Evolutionary conservation across 106 monocot species (phyloP).

Genomic region (Cymbidium sinense): DNA sequence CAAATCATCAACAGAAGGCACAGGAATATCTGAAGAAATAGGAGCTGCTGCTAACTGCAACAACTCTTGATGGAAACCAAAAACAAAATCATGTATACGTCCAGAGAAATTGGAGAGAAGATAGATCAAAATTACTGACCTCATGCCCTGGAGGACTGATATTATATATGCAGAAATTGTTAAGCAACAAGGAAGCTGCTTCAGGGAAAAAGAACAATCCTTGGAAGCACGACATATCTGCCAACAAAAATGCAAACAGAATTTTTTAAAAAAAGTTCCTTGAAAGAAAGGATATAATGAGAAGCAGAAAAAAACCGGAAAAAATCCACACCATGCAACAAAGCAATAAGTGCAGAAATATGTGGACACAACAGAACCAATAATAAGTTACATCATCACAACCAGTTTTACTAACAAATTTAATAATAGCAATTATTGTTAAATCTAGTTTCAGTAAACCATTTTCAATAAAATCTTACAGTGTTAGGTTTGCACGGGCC

Average conservation of each 20-base stretch:
- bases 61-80: constrained; percentile 41
- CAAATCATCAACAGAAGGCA: constrained; percentile 76
- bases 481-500: too few species aligned
- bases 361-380: too few species aligned
- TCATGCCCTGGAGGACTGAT: constrained; percentile 84
- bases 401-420: too few species aligned
- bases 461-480: too few species aligned
- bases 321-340: too few species aligned
- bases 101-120: background rate
- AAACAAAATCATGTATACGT: constrained; percentile 2
- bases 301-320: too few species aligned
- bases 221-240: constrained; percentile 88
- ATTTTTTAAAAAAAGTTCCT: background rate
- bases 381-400: too few species aligned
- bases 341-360: too few species aligned
- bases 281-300: background rate
- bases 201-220: constrained; percentile 79
- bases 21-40: constrained; percentile 52
- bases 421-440: too few species aligned
- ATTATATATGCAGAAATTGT: constrained; percentile 90
- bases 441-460: too few species aligned
- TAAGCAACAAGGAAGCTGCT: constrained; percentile 64
- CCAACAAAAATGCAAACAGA: background rate
- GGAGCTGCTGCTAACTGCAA: constrained; percentile 97
- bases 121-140: constrained; percentile 41